A percentile compares a stretch with the other conserved stretches of the same genome.
phyloP scores from a whole-genome alignment of 345 rosid genomes.

The Eucalyptus marginata region DNA sequence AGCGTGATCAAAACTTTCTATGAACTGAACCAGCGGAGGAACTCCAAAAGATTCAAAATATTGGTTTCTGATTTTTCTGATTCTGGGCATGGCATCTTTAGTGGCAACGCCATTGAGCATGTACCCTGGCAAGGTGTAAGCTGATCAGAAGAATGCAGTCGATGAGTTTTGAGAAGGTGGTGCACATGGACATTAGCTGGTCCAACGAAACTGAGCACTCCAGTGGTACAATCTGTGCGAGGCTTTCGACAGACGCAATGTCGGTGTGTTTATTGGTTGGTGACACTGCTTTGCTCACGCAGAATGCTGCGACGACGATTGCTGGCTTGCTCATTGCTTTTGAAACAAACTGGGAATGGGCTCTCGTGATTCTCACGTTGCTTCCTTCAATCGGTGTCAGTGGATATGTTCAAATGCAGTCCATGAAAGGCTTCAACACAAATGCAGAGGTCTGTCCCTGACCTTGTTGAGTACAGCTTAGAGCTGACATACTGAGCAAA shows the following conservation, averaged over 20 bases:
- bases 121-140: constrained; percentile 16
- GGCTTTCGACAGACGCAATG: constrained; percentile 24
- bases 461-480: not conserved
- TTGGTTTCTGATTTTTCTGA: constrained; percentile 17
- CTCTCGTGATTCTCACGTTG: constrained; percentile 3
- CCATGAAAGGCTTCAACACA: constrained; percentile 10
- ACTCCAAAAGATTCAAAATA: constrained; percentile 3
- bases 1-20: constrained; percentile 7
- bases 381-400: constrained; percentile 16
- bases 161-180: constrained; percentile 24
- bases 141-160: constrained; percentile 17
- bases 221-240: constrained; percentile 21
- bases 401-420: constrained; percentile 12
- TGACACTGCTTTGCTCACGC: constrained; percentile 13
- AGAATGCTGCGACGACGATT: constrained; percentile 10
- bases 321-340: constrained; percentile 26
- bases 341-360: constrained; percentile 11
- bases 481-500: not conserved
- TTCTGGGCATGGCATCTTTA: constrained; percentile 7
- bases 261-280: constrained; percentile 15
- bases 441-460: constrained; percentile 13
- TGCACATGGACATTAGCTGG: constrained; percentile 32
- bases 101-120: not conserved
- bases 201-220: constrained; percentile 26
- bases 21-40: constrained; percentile 4